phyloP scores from a whole-genome alignment of 1,139 yeast species.

The Hyphopichia fennica region DNA sequence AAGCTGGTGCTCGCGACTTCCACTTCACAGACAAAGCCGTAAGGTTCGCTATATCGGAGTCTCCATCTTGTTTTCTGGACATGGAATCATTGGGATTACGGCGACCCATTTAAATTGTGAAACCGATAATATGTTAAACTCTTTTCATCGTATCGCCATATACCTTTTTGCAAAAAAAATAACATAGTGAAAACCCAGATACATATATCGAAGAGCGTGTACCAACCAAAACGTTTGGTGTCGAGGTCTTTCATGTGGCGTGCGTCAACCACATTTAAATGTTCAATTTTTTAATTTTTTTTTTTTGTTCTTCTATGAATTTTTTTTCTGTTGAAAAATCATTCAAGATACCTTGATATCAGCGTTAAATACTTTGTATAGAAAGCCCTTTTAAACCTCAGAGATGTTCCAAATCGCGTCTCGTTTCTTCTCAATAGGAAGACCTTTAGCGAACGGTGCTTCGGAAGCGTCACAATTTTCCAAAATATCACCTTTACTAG shows the following conservation, averaged over 20 bases:
- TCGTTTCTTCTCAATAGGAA: slow-evolving; percentile 21
- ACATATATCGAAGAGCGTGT: background rate
- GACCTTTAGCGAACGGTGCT: slow-evolving; percentile 9
- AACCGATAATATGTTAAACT: background rate
- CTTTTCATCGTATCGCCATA: background rate
- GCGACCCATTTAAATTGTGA: too few species aligned
- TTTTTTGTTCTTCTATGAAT: background rate
- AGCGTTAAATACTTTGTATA: background rate
- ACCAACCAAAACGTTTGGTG: background rate
- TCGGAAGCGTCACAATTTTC: slow-evolving; percentile 2
- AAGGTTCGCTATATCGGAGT: background rate
- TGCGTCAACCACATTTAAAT: background rate
- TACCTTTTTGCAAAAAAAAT: background rate
- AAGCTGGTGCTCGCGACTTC: background rate
- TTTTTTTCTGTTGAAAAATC: background rate
- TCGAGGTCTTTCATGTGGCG: background rate
- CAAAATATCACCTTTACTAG: slow-evolving; percentile 26
- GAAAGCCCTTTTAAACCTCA: background rate
- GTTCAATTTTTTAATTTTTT: background rate
- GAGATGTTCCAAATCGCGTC: slow-evolving; percentile 16
- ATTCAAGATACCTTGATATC: background rate
- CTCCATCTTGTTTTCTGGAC: background rate
- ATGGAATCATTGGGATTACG: background rate
- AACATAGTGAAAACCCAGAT: too few species aligned
- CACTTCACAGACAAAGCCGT: background rate